phyloP scores from a whole-genome alignment of 148 eudicot genomes.

The Camellia japonica region DNA sequence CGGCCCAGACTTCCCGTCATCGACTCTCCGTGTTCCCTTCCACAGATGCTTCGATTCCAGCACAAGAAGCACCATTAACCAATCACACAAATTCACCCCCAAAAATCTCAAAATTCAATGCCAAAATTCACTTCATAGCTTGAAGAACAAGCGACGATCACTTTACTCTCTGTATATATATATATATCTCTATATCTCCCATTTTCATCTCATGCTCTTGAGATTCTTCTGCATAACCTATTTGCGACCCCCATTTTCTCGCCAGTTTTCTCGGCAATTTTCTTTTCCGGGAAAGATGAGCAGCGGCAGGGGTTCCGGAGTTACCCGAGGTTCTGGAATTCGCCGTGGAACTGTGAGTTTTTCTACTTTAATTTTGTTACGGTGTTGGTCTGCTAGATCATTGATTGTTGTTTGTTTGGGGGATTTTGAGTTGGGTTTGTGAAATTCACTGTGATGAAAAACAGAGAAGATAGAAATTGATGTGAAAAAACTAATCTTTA shows the following conservation, averaged over 20 bases:
- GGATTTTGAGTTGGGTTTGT: neutral
- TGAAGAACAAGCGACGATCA: too few species aligned
- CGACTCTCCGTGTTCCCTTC: too few species aligned
- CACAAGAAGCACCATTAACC: too few species aligned
- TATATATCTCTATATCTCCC: too few species aligned
- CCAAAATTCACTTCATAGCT: too few species aligned
- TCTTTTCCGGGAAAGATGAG: slow-evolving; percentile 11
- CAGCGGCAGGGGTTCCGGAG: neutral
- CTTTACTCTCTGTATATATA: neutral
- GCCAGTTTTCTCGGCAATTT: neutral
- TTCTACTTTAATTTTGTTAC: neutral
- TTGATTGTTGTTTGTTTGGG: neutral
- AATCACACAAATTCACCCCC: too few species aligned
- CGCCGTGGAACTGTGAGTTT: neutral
- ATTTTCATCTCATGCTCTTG: neutral
- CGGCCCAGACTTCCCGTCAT: too few species aligned
- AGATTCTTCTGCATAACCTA: neutral
- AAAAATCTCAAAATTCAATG: too few species aligned
- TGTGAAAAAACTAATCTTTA: neutral
- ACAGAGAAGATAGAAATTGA: neutral
- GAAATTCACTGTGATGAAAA: neutral
- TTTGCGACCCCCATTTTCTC: neutral
- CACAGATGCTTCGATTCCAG: too few species aligned
- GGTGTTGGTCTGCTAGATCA: neutral
- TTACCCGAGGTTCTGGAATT: neutral